Conservation (phyloP, 169 alveolate genomes). For the Theileria parva region DNA sequence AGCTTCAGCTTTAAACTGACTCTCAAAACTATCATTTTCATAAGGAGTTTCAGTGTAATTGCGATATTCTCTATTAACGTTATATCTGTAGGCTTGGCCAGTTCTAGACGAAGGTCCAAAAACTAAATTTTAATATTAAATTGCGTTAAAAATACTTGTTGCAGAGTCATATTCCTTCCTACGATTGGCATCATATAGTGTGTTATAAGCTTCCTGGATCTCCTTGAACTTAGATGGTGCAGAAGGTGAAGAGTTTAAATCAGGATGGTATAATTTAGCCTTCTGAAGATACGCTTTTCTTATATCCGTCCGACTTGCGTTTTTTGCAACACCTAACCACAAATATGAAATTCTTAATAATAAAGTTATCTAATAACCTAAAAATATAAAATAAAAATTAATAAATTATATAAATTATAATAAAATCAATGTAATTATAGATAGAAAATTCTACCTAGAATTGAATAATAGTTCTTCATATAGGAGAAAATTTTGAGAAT, state of each 20-base stretch:
- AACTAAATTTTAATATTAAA: conserved; percentile 5
- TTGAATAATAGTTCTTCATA: conserved; percentile 66
- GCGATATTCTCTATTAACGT: conserved; percentile 28
- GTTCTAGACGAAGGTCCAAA: conserved; percentile 31
- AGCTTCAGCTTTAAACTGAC: conserved; percentile 66
- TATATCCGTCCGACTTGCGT: conserved; percentile 83
- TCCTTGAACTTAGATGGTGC: conserved; percentile 82
- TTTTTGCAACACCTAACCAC: conserved; percentile 71
- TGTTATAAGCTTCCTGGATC: conserved; percentile 86
- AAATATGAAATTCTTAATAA: not conserved
- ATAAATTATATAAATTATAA: not conserved
- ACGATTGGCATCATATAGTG: conserved; percentile 78
- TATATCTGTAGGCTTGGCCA: conserved; percentile 5
- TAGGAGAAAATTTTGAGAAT: conserved; percentile 8
- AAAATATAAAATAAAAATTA: not conserved
- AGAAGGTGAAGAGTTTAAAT: conserved; percentile 80
- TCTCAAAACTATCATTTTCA: conserved; percentile 56
- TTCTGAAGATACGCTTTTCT: conserved; percentile 87
- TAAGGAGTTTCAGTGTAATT: conserved; percentile 28
- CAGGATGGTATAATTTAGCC: conserved; percentile 92
- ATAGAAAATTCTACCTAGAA: conserved; percentile 42
- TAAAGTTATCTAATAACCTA: not conserved
- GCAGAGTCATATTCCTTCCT: conserved; percentile 64
- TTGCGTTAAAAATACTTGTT: conserved; percentile 12
- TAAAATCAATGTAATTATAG: not conserved